Evolutionary conservation across 441 rosid species (phyloP).

Genomic region (Gossypium lobatum): DNA sequence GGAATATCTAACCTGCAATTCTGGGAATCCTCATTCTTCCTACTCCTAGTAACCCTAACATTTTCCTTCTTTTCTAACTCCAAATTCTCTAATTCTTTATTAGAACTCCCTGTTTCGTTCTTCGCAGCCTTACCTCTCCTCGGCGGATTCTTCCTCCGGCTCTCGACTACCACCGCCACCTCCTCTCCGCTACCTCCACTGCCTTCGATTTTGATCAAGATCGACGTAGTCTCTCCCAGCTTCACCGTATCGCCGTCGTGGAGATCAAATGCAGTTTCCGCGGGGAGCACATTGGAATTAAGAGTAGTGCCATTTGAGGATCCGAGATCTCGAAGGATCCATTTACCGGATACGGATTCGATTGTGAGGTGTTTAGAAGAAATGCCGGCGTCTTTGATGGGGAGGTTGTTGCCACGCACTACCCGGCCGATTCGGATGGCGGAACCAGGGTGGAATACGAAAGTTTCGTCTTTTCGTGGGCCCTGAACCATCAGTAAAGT

Average conservation of each 20-base stretch:
- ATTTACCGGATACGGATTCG: constrained; percentile 40
- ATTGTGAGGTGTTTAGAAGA: constrained; percentile 65
- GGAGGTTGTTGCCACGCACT: constrained; percentile 58
- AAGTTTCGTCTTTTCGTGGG: constrained; percentile 57
- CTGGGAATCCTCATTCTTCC: constrained; percentile 18
- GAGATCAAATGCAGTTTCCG: constrained; percentile 33
- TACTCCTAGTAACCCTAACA: constrained; percentile 28
- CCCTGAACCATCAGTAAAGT: constrained; percentile 44
- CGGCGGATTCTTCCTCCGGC: constrained; percentile 9
- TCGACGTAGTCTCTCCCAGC: constrained; percentile 54
- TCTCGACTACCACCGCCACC: constrained; percentile 12
- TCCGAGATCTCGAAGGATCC: constrained; percentile 59
- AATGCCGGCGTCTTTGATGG: constrained; percentile 64
- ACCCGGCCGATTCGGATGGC: constrained; percentile 54
- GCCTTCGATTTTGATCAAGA: constrained; percentile 27
- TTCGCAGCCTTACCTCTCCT: constrained; percentile 29
- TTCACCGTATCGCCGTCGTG: constrained; percentile 43
- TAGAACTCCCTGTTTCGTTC: constrained; percentile 19
- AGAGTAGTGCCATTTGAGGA: constrained; percentile 76
- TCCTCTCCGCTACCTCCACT: constrained; percentile 13
- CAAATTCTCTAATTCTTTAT: constrained; percentile 9
- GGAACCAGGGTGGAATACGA: constrained; percentile 44
- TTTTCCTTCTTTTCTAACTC: constrained; percentile 23
- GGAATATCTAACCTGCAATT: neutral
- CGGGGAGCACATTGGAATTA: constrained; percentile 34